These are phyloP conservation scores for Yamagishiella unicocca DNA, from an alignment of 139 green algal genomes.

Conservation along the genomic window DNA sequence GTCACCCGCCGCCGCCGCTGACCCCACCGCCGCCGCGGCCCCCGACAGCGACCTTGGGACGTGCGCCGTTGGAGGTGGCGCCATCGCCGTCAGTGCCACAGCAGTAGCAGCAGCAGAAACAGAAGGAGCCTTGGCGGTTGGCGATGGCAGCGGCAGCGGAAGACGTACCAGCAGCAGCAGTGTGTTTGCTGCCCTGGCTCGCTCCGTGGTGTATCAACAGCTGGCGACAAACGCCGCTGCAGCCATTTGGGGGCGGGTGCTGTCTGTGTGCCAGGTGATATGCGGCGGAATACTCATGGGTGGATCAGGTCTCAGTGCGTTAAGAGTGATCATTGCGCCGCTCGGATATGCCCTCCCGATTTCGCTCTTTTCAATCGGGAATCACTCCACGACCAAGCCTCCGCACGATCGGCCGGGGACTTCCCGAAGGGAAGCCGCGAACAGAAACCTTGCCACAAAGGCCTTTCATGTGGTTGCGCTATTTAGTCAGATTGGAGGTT, in stretches of 20 bases:
- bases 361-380: neutral
- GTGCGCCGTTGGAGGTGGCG: neutral
- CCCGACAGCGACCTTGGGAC: no score
- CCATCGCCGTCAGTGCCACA: neutral
- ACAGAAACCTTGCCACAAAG: no score
- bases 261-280: slow-evolving; percentile 2
- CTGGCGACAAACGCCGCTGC: slow-evolving; percentile 12
- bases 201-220: slow-evolving; percentile 42
- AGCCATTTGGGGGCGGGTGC: slow-evolving; percentile 30
- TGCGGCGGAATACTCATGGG: neutral
- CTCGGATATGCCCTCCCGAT: neutral
- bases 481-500: no score
- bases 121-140: neutral
- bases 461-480: no score
- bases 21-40: no score
- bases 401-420: no score
- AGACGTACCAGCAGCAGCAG: neutral
- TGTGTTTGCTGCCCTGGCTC: slow-evolving; percentile 16
- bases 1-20: no score
- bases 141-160: neutral
- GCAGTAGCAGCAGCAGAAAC: neutral
- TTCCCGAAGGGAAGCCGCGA: no score
- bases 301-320: neutral
- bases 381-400: no score
- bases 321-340: no score